phyloP scores from a whole-genome alignment of 2,329 filamentous ascomycete genomes.

The Dothistroma septosporum region DNA sequence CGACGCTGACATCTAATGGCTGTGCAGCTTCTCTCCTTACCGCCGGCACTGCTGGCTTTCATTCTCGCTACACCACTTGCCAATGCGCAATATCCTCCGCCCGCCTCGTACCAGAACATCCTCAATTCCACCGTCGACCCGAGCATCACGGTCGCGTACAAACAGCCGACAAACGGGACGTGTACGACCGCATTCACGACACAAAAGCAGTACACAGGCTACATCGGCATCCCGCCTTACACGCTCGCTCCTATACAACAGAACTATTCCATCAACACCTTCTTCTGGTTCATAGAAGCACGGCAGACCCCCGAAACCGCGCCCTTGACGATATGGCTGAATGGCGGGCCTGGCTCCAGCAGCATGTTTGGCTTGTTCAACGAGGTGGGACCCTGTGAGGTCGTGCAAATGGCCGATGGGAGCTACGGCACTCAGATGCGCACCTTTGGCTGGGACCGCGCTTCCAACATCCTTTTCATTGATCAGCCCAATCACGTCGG shows the following conservation, averaged over 20 bases:
- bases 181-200: slow-evolving; percentile 62
- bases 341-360: slow-evolving; percentile 62
- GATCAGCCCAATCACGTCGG: slow-evolving; percentile 66
- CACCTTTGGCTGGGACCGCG: slow-evolving; percentile 63
- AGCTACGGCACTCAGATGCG: slow-evolving; percentile 44
- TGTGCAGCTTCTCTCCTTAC: slow-evolving; percentile 22
- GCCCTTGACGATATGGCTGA: slow-evolving; percentile 62
- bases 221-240: slow-evolving; percentile 55
- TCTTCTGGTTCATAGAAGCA: slow-evolving; percentile 62
- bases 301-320: slow-evolving; percentile 45
- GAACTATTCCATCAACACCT: slow-evolving; percentile 58
- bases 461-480: slow-evolving; percentile 57
- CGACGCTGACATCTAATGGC: background rate
- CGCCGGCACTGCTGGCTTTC: slow-evolving; percentile 27
- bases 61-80: slow-evolving; percentile 20
- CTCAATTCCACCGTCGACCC: slow-evolving; percentile 60
- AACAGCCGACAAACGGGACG: slow-evolving; percentile 55
- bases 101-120: slow-evolving; percentile 46
- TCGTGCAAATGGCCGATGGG: slow-evolving; percentile 41
- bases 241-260: slow-evolving; percentile 47
- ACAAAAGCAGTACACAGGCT: slow-evolving; percentile 68
- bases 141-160: slow-evolving; percentile 65
- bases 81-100: slow-evolving; percentile 39
- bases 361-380: slow-evolving; percentile 62
- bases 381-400: slow-evolving; percentile 51